Evolutionary conservation across 441 rosid species (phyloP).

Genomic region (Iberis amara): DNA sequence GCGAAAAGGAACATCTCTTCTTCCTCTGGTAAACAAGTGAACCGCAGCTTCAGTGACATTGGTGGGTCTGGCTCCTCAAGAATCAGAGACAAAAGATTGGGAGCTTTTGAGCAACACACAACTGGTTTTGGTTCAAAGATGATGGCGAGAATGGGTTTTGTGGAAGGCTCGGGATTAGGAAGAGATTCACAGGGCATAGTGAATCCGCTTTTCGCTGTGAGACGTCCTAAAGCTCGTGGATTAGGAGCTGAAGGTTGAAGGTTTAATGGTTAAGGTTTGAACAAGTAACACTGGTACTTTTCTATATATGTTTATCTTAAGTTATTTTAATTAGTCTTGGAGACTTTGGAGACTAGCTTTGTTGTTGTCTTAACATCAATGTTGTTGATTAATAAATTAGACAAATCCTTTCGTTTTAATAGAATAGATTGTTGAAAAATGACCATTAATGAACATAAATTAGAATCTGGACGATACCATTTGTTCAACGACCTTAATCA

Average conservation of each 20-base stretch:
- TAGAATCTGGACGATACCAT: too few species aligned
- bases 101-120: conserved; percentile 77
- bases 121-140: conserved; percentile 88
- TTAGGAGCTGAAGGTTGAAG: conserved; percentile 56
- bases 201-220: conserved; percentile 58
- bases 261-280: background rate
- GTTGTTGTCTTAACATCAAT: conserved; percentile 24
- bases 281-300: conserved; percentile 3
- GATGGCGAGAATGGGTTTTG: conserved; percentile 91
- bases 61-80: conserved; percentile 23
- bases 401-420: background rate
- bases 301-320: background rate
- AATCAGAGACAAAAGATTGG: conserved; percentile 36
- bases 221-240: conserved; percentile 64
- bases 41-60: conserved; percentile 11
- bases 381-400: conserved; percentile 17
- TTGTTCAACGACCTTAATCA: too few species aligned
- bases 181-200: conserved; percentile 72
- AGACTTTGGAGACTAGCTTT: conserved; percentile 5
- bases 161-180: conserved; percentile 80
- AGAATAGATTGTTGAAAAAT: too few species aligned
- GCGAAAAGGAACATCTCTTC: conserved; percentile 22
- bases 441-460: too few species aligned
- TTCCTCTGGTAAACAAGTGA: conserved; percentile 25
- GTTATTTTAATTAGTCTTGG: conserved; percentile 14